Evolutionary conservation across 139 green algal genomes (phyloP), one percentile per base, ranked within the genome.

Genomic region (Micromonas commoda): DNA sequence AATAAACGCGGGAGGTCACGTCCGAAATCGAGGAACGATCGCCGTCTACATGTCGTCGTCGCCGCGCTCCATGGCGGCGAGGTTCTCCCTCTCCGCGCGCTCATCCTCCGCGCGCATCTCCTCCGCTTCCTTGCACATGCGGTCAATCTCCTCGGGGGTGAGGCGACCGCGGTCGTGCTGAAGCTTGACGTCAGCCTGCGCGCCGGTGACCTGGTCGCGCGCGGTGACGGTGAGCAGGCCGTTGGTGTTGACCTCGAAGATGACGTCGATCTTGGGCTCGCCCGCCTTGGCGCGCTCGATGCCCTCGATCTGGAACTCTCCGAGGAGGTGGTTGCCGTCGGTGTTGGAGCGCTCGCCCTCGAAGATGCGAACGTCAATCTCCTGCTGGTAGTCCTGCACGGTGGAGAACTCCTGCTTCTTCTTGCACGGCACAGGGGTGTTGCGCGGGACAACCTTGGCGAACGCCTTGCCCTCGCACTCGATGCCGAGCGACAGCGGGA

Each of bases 401-500:
- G 80, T 84, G 74, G 73, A 77, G 69, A 84, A 84, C 64, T 77
- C 74, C 13, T 24, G 34, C 28, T 63, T 76, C 45, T 74, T 77
- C 54, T 81, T 81, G 64, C 63, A 77, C 33, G 80, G 80, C 1
- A 84, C 52, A 16, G 74, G 38, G 39, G 80, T 81, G 74, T 84
- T 84, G 52, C 80, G 74, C 53, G n/a, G 38, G 32, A 84, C 76
- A 20, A 84, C 63, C 21, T 65, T 71, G 1, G 74, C 51, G 32
- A 84, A 79, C 24, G 72, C 37, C n/a, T 35, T 67, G 45, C 80
- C 74, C 51, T 77, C 71, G 73, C 63, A 77, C 69, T 84, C 80
- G n/a, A 84, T 34, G 64, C 80, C 80, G 31, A 84, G 26, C n/a
- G 73, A 81, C 21, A 84, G 39, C 37, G 80, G 80, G 73, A 74